phyloP scores from a whole-genome alignment of 805 yeast genomes.

The Starmerella roubikii region DNA sequence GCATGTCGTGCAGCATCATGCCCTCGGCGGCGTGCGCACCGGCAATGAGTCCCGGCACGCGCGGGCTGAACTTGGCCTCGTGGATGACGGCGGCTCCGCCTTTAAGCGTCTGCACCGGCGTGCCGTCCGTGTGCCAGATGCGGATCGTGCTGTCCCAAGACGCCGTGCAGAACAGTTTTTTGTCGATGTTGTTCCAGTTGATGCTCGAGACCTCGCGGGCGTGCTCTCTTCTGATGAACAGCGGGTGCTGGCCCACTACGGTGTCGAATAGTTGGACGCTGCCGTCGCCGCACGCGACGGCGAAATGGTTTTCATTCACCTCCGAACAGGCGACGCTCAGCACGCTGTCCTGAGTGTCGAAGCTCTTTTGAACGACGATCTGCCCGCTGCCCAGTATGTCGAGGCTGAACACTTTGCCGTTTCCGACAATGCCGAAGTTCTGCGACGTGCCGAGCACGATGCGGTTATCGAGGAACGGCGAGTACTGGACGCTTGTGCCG shows the following conservation, averaged over 20 bases:
- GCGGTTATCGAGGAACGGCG: conserved; percentile 83
- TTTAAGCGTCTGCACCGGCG: conserved; percentile 9
- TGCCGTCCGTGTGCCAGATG: conserved; percentile 24
- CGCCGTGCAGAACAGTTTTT: conserved; percentile 54
- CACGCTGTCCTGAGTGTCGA: conserved; percentile 88
- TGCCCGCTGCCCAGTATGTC: conserved; percentile 54
- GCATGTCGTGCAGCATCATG: conserved; percentile 67
- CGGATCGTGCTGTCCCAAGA: conserved; percentile 91
- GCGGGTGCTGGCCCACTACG: conserved; percentile 27
- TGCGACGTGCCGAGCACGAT: conserved; percentile 84
- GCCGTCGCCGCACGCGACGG: conserved; percentile 84
- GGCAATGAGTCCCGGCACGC: conserved; percentile 53
- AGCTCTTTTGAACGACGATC: conserved; percentile 41
- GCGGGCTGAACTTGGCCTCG: conserved; percentile 72
- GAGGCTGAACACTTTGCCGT: conserved; percentile 65
- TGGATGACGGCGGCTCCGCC: conserved; percentile 34
- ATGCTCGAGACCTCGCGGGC: conserved; percentile 58
- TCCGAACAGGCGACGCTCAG: conserved; percentile 88
- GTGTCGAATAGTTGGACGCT: conserved; percentile 68
- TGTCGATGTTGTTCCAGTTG: conserved; percentile 60
- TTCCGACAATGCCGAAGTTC: conserved; percentile 88
- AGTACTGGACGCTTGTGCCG: conserved; percentile 78
- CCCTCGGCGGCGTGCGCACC: conserved; percentile 65
- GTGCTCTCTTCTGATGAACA: conserved; percentile 44
- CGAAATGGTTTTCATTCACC: conserved; percentile 70